Base-by-base conservation (phyloP, 1,284 basidiomycete genomes). In the Trichosporon sp. region DNA sequence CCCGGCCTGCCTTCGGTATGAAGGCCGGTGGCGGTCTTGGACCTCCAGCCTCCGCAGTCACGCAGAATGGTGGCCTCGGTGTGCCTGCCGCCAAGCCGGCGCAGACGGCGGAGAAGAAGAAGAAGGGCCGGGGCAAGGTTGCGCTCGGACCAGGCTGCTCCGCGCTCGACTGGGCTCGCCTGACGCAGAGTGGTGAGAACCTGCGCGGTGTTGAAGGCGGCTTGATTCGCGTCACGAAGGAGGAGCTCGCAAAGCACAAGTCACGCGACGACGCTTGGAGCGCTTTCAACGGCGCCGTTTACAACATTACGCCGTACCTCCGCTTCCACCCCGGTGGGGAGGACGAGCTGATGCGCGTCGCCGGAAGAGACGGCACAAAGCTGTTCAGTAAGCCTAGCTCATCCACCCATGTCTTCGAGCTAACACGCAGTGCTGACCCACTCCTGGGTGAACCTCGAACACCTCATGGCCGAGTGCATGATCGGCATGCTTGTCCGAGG, bases 271-370 rank as follows among this genome's bases (percentile, higher is more conserved):
- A 99, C 78, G 94, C 92, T 0, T 99, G 95, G 95, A 87, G 92
- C 6, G 89, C 87, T 0, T 89, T 98, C 80, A 88, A 89, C 70
- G 94, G 94, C 56, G 95, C 91, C 76, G 94, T 99, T 23, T 99
- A 99, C 82, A 97, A 99, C 78, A 90, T 99, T 57, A 95, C 94
- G 1, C 87, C 90, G 0, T 99, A 98, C 78, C 80, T 97, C 6
- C 83, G 88, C 0, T 99, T 89, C 73, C 96, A 99, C 76, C 95
- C 95, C 0, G 95, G 95, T 11, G 96, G 95, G 7, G 91, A 89
- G 80, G 88, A 88, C 70, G 92, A 98, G 75, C 82, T 99, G 44
- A 91, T 99, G 91, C 86, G 95, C n/a, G 90, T 90, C 14, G 95
- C 95, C 5, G 95, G 96, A 1, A 83, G 93, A 64, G 96, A 99